These are phyloP conservation scores for Blastobotrys illinoisensis DNA, from an alignment of 1,139 yeast species.

Conservation along the genomic window DNA sequence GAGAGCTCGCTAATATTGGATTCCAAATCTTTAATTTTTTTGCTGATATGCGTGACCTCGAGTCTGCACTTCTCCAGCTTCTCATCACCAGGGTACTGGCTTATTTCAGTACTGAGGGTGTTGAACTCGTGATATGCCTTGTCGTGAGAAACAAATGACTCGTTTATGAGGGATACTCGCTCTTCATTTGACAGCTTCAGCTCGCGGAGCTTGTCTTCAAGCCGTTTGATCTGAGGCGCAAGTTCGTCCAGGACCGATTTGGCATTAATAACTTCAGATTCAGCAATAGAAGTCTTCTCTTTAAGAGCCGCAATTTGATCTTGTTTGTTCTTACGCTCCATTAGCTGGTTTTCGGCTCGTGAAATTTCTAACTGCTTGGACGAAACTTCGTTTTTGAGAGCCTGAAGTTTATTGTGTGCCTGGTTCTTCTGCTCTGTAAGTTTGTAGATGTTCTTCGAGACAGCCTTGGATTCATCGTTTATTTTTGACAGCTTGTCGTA, in stretches of 20 bases:
- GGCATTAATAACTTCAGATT: not conserved
- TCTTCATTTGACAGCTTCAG: constrained; percentile 16
- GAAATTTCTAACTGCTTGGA: constrained; percentile 54
- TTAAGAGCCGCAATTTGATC: constrained; percentile 27
- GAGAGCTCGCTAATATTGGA: not conserved
- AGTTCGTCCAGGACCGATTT: constrained; percentile 4
- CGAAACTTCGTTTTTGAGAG: constrained; percentile 48
- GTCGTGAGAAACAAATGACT: not conserved
- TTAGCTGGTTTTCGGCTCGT: constrained; percentile 29
- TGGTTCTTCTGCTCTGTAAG: constrained; percentile 47
- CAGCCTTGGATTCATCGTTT: constrained; percentile 40
- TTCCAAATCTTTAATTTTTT: not conserved
- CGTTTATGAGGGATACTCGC: constrained; percentile 4
- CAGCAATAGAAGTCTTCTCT: constrained; percentile 10
- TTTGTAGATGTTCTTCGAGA: constrained; percentile 43
- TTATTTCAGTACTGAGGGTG: constrained; percentile 2
- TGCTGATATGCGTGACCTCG: not conserved
- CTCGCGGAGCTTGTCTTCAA: constrained; percentile 3
- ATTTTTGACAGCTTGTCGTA: constrained; percentile 46
- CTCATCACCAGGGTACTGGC: constrained; percentile 8
- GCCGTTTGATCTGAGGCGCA: constrained; percentile 4
- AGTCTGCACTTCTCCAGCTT: constrained; percentile 9
- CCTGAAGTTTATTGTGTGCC: constrained; percentile 36
- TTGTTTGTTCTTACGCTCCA: constrained; percentile 23
- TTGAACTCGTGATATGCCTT: constrained; percentile 5